A percentile compares a stretch with the other conserved stretches of the same genome.
Evolutionary conservation across 2,329 filamentous ascomycete species (phyloP).

Genomic region (Dothistroma pini): DNA sequence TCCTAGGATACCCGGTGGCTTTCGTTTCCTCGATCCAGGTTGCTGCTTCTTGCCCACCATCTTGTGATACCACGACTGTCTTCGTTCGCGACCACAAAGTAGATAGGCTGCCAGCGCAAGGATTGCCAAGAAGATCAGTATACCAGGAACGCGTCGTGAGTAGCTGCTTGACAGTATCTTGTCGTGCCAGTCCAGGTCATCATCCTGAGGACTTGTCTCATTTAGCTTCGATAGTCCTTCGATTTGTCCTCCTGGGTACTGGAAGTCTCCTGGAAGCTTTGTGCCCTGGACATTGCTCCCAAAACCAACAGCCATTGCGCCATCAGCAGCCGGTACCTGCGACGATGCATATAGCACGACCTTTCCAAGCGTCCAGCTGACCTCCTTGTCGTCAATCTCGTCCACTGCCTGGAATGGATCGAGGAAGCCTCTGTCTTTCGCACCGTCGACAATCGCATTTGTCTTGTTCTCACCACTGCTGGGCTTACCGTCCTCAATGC

Average conservation of each 20-base stretch:
- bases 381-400: slow-evolving; percentile 85
- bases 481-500: slow-evolving; percentile 56
- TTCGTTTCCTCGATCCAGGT: slow-evolving; percentile 34
- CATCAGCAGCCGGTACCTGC: slow-evolving; percentile 66
- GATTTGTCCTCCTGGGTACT: slow-evolving; percentile 61
- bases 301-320: slow-evolving; percentile 78
- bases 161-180: slow-evolving; percentile 60
- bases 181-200: slow-evolving; percentile 53
- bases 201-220: slow-evolving; percentile 43
- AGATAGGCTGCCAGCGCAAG: slow-evolving; percentile 66
- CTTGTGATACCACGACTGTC: slow-evolving; percentile 55
- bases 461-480: slow-evolving; percentile 64
- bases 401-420: slow-evolving; percentile 90
- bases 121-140: slow-evolving; percentile 74
- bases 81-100: slow-evolving; percentile 74
- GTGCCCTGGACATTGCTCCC: slow-evolving; percentile 67
- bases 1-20: slow-evolving; percentile 21
- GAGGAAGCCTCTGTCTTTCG: slow-evolving; percentile 67
- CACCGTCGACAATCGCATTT: slow-evolving; percentile 63
- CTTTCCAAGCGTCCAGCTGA: slow-evolving; percentile 96
- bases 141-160: slow-evolving; percentile 65
- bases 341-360: slow-evolving; percentile 94
- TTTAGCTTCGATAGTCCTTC: slow-evolving; percentile 31
- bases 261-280: slow-evolving; percentile 62
- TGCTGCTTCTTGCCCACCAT: slow-evolving; percentile 47